Conservation (phyloP, 345 rosid species). For the Salix suchowensis region DNA sequence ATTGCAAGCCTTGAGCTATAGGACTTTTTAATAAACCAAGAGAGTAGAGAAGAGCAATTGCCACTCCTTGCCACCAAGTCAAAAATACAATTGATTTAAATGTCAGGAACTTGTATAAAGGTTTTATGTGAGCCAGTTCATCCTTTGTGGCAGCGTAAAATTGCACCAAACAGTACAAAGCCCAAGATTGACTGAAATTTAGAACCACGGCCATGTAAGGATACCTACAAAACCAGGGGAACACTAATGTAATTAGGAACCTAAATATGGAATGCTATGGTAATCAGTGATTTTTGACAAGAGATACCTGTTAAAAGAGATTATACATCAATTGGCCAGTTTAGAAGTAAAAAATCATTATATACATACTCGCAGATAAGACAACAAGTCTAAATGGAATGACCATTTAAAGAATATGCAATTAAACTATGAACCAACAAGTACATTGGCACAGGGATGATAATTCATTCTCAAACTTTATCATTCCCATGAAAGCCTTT, state of each 20-base stretch:
- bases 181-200: constrained; percentile 99
- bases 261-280: background rate
- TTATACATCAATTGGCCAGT: background rate
- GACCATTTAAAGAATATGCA: background rate
- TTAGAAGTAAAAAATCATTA: background rate
- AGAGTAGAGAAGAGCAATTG: constrained; percentile 79
- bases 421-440: background rate
- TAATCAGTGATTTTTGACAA: constrained; percentile 1
- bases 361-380: background rate
- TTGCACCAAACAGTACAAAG: constrained; percentile 93
- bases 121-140: constrained; percentile 86
- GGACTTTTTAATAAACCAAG: constrained; percentile 82
- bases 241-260: constrained; percentile 9
- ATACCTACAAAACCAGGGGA: constrained; percentile 58
- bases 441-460: background rate
- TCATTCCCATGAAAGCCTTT: background rate
- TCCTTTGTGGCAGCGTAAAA: constrained; percentile 83
- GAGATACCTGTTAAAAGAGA: background rate
- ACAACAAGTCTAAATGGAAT: background rate
- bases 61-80: constrained; percentile 99
- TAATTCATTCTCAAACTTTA: background rate
- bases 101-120: constrained; percentile 85
- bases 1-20: constrained; percentile 75
- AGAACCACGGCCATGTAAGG: constrained; percentile 92
- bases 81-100: constrained; percentile 94